Conservation (phyloP, 768 basidiomycete species). For the Fomitopsis serialis region DNA sequence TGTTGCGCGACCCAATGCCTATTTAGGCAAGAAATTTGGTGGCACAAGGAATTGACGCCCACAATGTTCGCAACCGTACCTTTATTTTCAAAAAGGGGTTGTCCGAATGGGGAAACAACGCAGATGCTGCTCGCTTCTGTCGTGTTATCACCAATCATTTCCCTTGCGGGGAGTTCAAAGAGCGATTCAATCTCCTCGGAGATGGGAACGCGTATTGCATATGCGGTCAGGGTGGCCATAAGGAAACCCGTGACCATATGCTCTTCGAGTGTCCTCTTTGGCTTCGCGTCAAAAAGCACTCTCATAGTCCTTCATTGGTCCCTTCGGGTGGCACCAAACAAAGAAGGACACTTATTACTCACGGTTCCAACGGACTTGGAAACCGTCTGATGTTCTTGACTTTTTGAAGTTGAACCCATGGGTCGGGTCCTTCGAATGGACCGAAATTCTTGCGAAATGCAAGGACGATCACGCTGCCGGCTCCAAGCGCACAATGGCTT, state of each 20-base stretch:
- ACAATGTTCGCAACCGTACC: background rate
- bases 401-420: background rate
- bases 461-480: no score
- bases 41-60: constrained; percentile 1
- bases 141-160: background rate
- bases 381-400: background rate
- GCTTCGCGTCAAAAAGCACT: no score
- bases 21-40: background rate
- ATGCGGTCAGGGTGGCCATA: background rate
- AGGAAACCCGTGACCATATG: background rate
- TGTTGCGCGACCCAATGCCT: background rate
- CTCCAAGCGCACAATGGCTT: no score
- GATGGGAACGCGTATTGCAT: background rate
- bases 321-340: background rate
- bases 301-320: background rate
- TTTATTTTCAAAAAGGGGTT: background rate
- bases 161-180: constrained; percentile 4
- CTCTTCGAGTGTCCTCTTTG: constrained; percentile 1
- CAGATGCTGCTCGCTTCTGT: background rate
- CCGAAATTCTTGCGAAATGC: background rate
- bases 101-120: background rate
- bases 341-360: no score
- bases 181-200: constrained; percentile 1
- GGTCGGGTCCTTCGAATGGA: background rate
- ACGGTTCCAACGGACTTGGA: background rate